Base-by-base conservation (phyloP, 441 rosid species). In the Omphalea diandra region DNA sequence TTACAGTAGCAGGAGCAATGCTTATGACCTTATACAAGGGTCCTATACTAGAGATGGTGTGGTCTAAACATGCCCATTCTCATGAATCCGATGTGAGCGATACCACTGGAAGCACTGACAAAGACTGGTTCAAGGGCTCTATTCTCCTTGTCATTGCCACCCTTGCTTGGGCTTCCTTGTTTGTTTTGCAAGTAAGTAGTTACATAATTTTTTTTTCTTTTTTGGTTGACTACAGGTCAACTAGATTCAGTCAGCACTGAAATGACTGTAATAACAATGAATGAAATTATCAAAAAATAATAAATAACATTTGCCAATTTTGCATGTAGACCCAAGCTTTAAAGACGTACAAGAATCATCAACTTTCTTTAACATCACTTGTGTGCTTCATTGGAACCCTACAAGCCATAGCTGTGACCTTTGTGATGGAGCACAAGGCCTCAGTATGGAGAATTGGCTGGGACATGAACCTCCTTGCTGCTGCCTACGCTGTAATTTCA, bases 401-500 rank as follows among this genome's bases (percentile, higher is more conserved):
- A n/a, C 96, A 94, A 73, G 92, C 98, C 5, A 77, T 83, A n/a
- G 95, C 81, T 41, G 82, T 91, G 47, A 83, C 97, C 22, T 81
- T 91, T 36, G 88, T 77, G 47, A 84, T 94, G 97, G 98, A 94
- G 47, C 95, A 84, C 71, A 86, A 81, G 27, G 56, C 83, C 58
- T 79, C 90, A 22, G 95, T 43, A 55, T 94, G 94, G 89, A 70
- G 60, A 72, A 83, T 90, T 65, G 87, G 93, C 63, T 87, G 86
- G 77, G 97, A 94, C 90, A 90, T 90, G 95, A 87, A 88, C 76
- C 96, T 94, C 43, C 89, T 94, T 5, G 97, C 98, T 61, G 97
- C 98, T 57, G 98, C 97, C 56, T 94, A 91, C 22, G 97, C 98
- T 70, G 98, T 94, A 35, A 73, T 71, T 70, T 8, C n/a, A n/a